These are phyloP conservation scores for Fennellomyces sp. DNA, from an alignment of 371 early-diverging fungal species.

Conservation along the genomic window DNA sequence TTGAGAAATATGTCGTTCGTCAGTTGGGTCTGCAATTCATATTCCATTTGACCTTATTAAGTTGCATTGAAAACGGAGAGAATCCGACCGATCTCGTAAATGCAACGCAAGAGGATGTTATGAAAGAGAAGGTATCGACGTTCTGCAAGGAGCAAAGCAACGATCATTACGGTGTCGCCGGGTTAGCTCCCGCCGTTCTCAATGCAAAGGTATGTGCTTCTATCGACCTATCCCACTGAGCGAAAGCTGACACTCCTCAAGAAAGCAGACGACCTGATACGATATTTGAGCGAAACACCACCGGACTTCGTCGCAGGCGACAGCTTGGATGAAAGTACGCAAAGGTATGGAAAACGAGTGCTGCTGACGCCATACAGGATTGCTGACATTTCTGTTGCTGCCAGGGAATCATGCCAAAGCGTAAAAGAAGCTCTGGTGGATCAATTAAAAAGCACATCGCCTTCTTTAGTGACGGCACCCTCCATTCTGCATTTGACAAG, in stretches of 20 bases:
- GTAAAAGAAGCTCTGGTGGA: neutral
- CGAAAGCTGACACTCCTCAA: too few species aligned
- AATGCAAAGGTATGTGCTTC: constrained; percentile 11
- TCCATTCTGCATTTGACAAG: constrained; percentile 26
- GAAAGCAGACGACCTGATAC: constrained; percentile 7
- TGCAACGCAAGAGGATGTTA: neutral
- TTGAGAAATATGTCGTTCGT: constrained; percentile 28
- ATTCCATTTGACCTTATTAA: constrained; percentile 12
- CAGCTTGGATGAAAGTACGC: neutral
- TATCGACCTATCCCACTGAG: too few species aligned
- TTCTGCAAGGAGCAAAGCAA: neutral
- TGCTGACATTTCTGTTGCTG: neutral
- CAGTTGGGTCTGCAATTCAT: constrained; percentile 24
- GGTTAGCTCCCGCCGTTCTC: neutral
- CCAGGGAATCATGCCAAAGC: neutral
- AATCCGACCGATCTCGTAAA: neutral
- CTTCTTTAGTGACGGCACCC: constrained; percentile 13
- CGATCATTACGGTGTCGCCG: neutral
- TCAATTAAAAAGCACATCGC: constrained; percentile 11
- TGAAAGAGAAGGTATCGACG: neutral
- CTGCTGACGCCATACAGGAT: neutral
- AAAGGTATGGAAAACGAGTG: neutral
- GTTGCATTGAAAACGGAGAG: constrained; percentile 6
- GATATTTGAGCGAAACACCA: neutral
- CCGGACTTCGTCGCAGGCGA: neutral